These are phyloP conservation scores for Clavariopsis aquatica DNA, from an alignment of 495 filamentous ascomycete genomes.

Conservation along the genomic window DNA sequence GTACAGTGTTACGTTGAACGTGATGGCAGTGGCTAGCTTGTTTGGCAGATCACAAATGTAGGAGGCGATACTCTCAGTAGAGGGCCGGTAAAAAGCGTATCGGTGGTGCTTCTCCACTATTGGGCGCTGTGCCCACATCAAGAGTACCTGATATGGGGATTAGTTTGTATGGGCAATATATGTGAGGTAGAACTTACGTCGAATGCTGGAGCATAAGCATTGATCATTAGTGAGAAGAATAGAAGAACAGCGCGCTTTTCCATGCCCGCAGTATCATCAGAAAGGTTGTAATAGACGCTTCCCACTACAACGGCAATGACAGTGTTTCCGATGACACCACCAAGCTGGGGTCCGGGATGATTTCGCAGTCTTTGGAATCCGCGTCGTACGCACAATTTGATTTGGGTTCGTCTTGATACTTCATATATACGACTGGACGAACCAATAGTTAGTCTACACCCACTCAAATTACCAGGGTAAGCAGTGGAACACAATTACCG, in stretches of 20 bases:
- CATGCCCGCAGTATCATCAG: constrained; percentile 6
- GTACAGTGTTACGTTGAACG: constrained; percentile 20
- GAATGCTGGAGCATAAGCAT: constrained; percentile 8
- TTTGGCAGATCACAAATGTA: constrained; percentile 14
- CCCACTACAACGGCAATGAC: constrained; percentile 15
- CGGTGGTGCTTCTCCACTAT: constrained; percentile 26
- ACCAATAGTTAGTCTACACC: too few species aligned
- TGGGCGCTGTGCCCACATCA: constrained; percentile 21
- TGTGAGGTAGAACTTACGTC: constrained; percentile 13
- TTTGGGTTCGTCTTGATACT: constrained; percentile 6
- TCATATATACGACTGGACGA: too few species aligned
- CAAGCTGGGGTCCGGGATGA: neutral
- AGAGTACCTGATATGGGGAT: constrained; percentile 3
- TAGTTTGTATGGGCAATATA: neutral
- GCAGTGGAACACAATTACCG: too few species aligned
- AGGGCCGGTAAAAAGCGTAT: constrained; percentile 21
- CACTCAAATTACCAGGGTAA: too few species aligned
- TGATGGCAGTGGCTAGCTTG: constrained; percentile 10
- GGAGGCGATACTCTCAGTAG: constrained; percentile 8
- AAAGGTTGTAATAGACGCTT: constrained; percentile 18
- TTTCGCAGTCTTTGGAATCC: neutral
- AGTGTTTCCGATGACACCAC: constrained; percentile 7
- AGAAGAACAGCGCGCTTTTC: constrained; percentile 13
- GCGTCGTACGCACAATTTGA: constrained; percentile 2
- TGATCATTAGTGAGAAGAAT: constrained; percentile 18